A percentile compares a stretch with the other conserved stretches of the same genome.
These are phyloP conservation scores for Verticillium isaacii DNA, from an alignment of 2,329 filamentous ascomycete genomes.

Conservation along the genomic window DNA sequence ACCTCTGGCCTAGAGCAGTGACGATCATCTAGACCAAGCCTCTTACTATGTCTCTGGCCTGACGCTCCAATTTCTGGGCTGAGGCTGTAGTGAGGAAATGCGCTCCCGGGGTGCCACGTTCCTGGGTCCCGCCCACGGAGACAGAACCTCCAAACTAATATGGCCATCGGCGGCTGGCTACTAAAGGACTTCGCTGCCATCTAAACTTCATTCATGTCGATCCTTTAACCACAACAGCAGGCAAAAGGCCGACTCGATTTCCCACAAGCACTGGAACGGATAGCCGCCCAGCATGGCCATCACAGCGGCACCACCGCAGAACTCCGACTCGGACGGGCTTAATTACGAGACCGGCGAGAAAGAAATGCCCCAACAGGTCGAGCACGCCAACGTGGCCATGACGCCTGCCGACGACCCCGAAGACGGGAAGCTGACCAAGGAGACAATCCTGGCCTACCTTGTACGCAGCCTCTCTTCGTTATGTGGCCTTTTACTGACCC, in stretches of 20 bases:
- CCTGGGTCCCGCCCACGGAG: neutral
- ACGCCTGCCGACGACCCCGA: conserved; percentile 4
- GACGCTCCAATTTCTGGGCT: neutral
- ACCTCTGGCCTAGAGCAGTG: neutral
- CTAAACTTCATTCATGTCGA: neutral
- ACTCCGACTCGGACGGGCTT: conserved; percentile 7
- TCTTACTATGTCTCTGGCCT: neutral
- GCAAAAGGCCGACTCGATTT: neutral
- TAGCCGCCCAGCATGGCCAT: conserved; percentile 7
- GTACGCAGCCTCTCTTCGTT: neutral
- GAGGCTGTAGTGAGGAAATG: neutral
- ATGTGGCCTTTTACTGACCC: neutral
- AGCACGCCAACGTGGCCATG: conserved; percentile 5
- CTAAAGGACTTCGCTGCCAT: neutral
- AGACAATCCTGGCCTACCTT: conserved; percentile 14
- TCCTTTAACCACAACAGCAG: neutral
- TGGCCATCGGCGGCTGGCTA: neutral
- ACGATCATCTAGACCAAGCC: neutral
- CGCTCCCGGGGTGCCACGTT: neutral
- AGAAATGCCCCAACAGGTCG: conserved; percentile 7
- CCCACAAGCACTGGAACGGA: neutral
- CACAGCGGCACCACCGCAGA: conserved; percentile 2
- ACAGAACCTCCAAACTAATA: neutral
- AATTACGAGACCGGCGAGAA: conserved; percentile 6
- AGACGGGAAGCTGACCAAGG: conserved; percentile 13